Base-by-base conservation (phyloP, 176 grass and related monocot species). In the Oryza punctata region DNA sequence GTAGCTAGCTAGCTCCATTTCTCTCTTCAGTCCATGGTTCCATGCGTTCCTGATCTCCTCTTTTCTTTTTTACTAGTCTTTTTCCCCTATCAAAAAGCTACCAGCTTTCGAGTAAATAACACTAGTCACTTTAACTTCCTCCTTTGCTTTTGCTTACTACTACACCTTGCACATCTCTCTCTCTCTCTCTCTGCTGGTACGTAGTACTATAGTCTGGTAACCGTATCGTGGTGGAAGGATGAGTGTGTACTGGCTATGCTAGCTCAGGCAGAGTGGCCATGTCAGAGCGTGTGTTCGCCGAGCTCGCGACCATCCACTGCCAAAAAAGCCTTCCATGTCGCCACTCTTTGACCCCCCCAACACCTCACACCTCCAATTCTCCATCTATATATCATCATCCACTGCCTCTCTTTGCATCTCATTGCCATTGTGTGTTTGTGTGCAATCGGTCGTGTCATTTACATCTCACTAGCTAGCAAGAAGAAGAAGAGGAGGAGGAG, bases 401-500 rank as follows among this genome's bases (percentile, higher is more conserved):
- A 49, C 50, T n/a, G n/a, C 49, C 4, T 4, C 35, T 7, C 7
- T 6, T 37, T 33, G 4, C 35, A 4, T 3, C 49, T 54, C 12
- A 41, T 15, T 47, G 15, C 18, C 19, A 8, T 21, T 21, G 52
- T 57, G 18, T 54, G 49, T 19, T 6, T 19, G 15, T 46, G 10
- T 50, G 46, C n/a, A n/a, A n/a, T n/a, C 46, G 2, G 4, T 14
- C 45, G 46, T 49, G 46, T 3, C 46, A 47, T 15, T 12, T 52
- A 15, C 49, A 52, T 9, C 35, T 32, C 9, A 10, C 10, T 59
- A 65, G 67, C 6, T 68, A 35, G 65, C 16, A 47, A 19, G 33
- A 81, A 44, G 80, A 49, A 27, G 70, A 35, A 65, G 76, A 57
- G 32, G 27, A 29, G 28, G 6, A 24, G 82, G 40, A 38, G 64